Evolutionary conservation across 352 stramenopile species (phyloP).

Genomic region (Pythium sukuiense): DNA sequence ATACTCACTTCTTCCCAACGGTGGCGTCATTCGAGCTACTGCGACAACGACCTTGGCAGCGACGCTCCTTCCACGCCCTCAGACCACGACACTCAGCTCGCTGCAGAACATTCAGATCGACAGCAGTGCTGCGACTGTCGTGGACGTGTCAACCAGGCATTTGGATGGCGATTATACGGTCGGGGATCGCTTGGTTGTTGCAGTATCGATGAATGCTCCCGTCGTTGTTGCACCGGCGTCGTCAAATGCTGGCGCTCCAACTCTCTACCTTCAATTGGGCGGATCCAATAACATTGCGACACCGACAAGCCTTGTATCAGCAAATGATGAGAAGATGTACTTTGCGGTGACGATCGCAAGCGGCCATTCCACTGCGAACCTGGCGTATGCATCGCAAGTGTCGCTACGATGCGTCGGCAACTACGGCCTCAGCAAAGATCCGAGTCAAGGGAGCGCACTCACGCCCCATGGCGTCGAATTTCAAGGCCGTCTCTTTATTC

Average conservation of each 20-base stretch:
- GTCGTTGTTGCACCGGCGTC: constrained; percentile 30
- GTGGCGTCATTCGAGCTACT: constrained; percentile 33
- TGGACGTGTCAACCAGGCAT: constrained; percentile 37
- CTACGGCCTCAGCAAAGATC: constrained; percentile 50
- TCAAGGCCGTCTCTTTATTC: constrained; percentile 35
- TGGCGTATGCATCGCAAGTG: constrained; percentile 43
- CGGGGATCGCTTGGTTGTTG: constrained; percentile 47
- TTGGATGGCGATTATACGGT: constrained; percentile 49
- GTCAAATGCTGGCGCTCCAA: constrained; percentile 30
- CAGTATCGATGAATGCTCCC: constrained; percentile 38
- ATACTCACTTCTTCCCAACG: constrained; percentile 49
- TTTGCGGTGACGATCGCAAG: constrained; percentile 47
- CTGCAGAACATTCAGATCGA: constrained; percentile 35
- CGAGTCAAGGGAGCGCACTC: constrained; percentile 29
- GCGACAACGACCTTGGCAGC: constrained; percentile 29
- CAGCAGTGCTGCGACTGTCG: constrained; percentile 36
- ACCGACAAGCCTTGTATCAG: constrained; percentile 32
- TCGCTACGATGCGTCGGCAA: constrained; percentile 47
- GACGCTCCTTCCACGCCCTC: constrained; percentile 37
- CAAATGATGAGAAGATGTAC: constrained; percentile 45
- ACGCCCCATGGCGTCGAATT: constrained; percentile 30
- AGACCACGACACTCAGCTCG: constrained; percentile 23
- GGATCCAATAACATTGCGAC: constrained; percentile 19
- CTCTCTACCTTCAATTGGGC: constrained; percentile 46
- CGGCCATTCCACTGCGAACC: constrained; percentile 41